Evolutionary conservation across 2,329 filamentous ascomycete genomes (phyloP).

Genomic region (Ascochyta rabiei): DNA sequence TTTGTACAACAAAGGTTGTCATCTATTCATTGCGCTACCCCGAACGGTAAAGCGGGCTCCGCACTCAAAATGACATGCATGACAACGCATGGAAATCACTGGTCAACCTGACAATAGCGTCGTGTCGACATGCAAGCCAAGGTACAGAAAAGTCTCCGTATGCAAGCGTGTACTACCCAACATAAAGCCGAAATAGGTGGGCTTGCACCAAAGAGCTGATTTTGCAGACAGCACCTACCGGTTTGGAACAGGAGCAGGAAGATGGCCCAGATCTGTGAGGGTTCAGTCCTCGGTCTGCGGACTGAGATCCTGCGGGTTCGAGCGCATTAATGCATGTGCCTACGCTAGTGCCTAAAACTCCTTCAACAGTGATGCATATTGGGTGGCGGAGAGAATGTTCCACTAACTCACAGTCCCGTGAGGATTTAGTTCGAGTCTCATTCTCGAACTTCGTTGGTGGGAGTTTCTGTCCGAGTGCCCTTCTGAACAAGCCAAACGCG

Average conservation of each 20-base stretch:
- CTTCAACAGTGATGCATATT: conserved; percentile 1
- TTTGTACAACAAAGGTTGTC: conserved; percentile 13
- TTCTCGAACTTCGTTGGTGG: neutral
- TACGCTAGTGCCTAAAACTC: conserved; percentile 23
- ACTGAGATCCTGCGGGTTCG: conserved; percentile 33
- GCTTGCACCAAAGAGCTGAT: conserved; percentile 25
- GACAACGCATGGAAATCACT: conserved; percentile 18
- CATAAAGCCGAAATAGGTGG: conserved; percentile 21
- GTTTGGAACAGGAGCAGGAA: conserved; percentile 20
- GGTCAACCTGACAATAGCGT: conserved; percentile 10
- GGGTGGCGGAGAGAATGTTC: neutral
- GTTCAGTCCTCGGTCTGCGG: conserved; percentile 28
- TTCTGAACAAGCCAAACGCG: neutral
- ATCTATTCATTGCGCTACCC: conserved; percentile 3
- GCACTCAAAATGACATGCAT: conserved; percentile 21
- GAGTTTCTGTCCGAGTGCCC: neutral
- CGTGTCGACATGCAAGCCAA: conserved; percentile 13
- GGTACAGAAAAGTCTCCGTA: conserved; percentile 14
- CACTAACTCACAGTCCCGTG: neutral
- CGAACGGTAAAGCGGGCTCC: conserved; percentile 4
- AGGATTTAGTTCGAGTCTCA: neutral
- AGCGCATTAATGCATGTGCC: conserved; percentile 28
- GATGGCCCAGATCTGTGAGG: conserved; percentile 24
- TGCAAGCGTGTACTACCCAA: conserved; percentile 18
- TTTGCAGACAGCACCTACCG: conserved; percentile 28